Evolutionary conservation across 2,329 filamentous ascomycete genomes (phyloP).

Genomic region (Trichoderma asperellum): DNA sequence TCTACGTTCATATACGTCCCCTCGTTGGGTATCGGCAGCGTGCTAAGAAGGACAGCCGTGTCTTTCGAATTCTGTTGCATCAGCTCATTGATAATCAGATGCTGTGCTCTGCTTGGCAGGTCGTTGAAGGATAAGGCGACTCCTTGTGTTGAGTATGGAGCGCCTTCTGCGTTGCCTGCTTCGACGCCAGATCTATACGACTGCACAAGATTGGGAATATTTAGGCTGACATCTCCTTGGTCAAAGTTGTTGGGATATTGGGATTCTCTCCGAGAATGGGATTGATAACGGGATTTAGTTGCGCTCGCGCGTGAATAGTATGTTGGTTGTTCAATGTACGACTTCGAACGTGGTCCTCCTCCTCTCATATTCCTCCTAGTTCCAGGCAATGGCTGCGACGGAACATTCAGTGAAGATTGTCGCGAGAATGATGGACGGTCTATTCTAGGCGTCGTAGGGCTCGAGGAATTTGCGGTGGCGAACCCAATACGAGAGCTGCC

Average conservation of each 20-base stretch:
- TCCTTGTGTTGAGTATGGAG: slow-evolving; percentile 60
- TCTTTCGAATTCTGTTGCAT: slow-evolving; percentile 69
- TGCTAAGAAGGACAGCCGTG: slow-evolving; percentile 81
- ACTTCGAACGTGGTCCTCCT: slow-evolving; percentile 61
- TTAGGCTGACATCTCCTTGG: slow-evolving; percentile 45
- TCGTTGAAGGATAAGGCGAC: slow-evolving; percentile 83
- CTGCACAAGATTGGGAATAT: slow-evolving; percentile 51
- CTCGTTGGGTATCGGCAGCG: slow-evolving; percentile 77
- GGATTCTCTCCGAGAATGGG: slow-evolving; percentile 47
- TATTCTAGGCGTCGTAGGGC: slow-evolving; percentile 35
- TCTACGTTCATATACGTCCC: slow-evolving; percentile 73
- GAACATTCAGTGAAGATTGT: slow-evolving; percentile 60
- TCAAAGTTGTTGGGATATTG: slow-evolving; percentile 38
- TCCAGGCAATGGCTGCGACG: slow-evolving; percentile 65
- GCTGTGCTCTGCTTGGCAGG: slow-evolving; percentile 79
- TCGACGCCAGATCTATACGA: slow-evolving; percentile 41
- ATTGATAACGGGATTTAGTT: slow-evolving; percentile 42
- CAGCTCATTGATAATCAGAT: slow-evolving; percentile 84
- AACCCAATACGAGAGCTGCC: slow-evolving; percentile 71
- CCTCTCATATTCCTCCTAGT: slow-evolving; percentile 58
- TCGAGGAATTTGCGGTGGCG: slow-evolving; percentile 43
- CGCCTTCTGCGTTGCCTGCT: slow-evolving; percentile 38
- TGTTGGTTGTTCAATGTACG: slow-evolving; percentile 57
- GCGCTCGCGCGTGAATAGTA: slow-evolving; percentile 33
- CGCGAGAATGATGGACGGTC: slow-evolving; percentile 47